Conservation (phyloP, 345 rosid genomes). For the Rubroshorea leprosula region DNA sequence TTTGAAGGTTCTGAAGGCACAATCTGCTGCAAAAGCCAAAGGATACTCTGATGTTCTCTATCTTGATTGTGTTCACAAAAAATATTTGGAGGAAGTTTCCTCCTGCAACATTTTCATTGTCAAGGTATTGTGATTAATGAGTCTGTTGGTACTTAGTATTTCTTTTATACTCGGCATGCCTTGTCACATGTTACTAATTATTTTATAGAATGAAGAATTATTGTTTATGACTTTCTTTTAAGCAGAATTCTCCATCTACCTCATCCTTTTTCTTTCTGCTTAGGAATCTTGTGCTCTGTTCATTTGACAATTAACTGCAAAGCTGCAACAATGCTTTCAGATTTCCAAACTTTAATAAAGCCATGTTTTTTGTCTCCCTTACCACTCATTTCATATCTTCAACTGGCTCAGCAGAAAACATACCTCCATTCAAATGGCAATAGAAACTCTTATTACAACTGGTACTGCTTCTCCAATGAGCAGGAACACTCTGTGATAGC, state of each 20-base stretch:
- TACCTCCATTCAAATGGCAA: neutral
- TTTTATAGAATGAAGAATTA: too few relatives aligned
- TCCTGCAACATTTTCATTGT: conserved; percentile 86
- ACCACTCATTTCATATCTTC: neutral
- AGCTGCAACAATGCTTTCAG: neutral
- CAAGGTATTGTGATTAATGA: conserved; percentile 37
- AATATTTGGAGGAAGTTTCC: conserved; percentile 85
- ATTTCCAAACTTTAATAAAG: neutral
- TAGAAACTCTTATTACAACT: too few relatives aligned
- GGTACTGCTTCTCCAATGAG: neutral
- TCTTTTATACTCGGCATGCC: neutral
- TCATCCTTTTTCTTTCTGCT: neutral
- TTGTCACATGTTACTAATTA: neutral
- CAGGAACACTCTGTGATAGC: too few relatives aligned
- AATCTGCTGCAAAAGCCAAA: conserved; percentile 69
- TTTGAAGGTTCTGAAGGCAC: conserved; percentile 78
- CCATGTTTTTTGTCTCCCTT: neutral
- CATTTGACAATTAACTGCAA: neutral
- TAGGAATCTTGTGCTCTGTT: neutral
- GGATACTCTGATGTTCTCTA: conserved; percentile 93
- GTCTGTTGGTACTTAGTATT: neutral
- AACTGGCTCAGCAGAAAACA: neutral
- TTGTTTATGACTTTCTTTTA: neutral
- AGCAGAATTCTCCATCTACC: neutral
- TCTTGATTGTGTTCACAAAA: conserved; percentile 80